A percentile compares a stretch with the other conserved stretches of the same genome.
Evolutionary conservation across 257 asterid genomes (phyloP).

Genomic region (Linaria vulgaris): DNA sequence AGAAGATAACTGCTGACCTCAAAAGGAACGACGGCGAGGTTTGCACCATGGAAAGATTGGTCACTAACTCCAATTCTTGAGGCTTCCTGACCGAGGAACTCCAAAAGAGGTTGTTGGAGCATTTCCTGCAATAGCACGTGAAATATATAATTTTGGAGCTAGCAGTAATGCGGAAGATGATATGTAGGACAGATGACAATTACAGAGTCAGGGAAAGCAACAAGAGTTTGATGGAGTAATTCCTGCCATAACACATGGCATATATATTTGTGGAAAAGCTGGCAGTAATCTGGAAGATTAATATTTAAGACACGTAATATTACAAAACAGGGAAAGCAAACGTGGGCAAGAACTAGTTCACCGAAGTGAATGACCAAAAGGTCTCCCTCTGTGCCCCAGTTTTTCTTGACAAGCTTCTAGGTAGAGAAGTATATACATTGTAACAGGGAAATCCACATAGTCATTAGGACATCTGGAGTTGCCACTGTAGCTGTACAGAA

Average conservation of each 20-base stretch:
- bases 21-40: constrained; percentile 41
- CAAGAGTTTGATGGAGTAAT: too few species aligned
- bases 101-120: constrained; percentile 75
- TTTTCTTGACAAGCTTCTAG: too few species aligned
- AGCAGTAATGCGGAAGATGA: constrained; percentile 14
- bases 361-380: too few species aligned
- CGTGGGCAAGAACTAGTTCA: too few species aligned
- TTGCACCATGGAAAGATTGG: constrained; percentile 35
- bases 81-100: constrained; percentile 56
- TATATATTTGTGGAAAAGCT: too few species aligned
- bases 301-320: too few species aligned
- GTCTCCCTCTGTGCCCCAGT: too few species aligned
- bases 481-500: neutral
- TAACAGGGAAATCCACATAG: too few species aligned
- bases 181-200: constrained; percentile 7
- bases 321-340: too few species aligned
- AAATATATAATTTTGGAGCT: constrained; percentile 6
- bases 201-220: neutral
- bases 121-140: constrained; percentile 43
- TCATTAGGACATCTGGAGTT: neutral
- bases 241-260: too few species aligned
- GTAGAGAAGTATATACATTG: too few species aligned
- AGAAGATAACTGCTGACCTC: constrained; percentile 53
- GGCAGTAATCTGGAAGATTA: too few species aligned
- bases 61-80: constrained; percentile 36